Evolutionary conservation across 495 filamentous ascomycete genomes (phyloP).

Genomic region (Penicillium bialowiezense): DNA sequence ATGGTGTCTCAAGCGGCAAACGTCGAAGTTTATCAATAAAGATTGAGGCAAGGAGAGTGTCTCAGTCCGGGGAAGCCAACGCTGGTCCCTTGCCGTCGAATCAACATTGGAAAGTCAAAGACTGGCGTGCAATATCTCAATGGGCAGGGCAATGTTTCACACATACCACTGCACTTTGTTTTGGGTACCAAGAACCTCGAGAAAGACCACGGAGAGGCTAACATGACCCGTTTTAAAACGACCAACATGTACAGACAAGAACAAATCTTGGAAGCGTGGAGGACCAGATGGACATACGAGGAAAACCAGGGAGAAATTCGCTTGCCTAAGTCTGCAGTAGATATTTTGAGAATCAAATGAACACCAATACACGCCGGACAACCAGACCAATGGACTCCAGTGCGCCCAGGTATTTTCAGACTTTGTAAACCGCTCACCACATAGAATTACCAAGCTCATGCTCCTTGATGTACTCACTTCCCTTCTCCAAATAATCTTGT

Average conservation of each 20-base stretch:
- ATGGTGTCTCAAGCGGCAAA: slow-evolving; percentile 1
- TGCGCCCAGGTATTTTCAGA: slow-evolving; percentile 19
- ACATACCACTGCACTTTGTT: too few species aligned
- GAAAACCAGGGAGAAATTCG: background rate
- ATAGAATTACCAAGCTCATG: slow-evolving; percentile 74
- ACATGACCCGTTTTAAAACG: too few species aligned
- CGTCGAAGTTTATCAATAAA: background rate
- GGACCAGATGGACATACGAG: too few species aligned
- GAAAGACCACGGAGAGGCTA: too few species aligned
- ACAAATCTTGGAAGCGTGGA: too few species aligned
- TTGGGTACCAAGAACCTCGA: too few species aligned
- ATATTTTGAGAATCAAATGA: slow-evolving; percentile 6
- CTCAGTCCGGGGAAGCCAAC: background rate
- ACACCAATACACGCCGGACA: slow-evolving; percentile 4
- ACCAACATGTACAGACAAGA: too few species aligned
- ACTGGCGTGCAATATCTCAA: too few species aligned
- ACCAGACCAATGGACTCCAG: slow-evolving; percentile 19
- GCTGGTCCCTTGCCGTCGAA: background rate
- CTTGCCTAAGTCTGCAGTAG: background rate
- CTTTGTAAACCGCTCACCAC: slow-evolving; percentile 20
- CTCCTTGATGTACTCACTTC: slow-evolving; percentile 84
- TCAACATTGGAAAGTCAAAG: background rate
- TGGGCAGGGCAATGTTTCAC: too few species aligned
- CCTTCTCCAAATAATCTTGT: slow-evolving; percentile 81
- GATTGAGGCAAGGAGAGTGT: background rate